phyloP scores from a whole-genome alignment of 106 monocot genomes.

The Dioscorea zingiberensis region DNA sequence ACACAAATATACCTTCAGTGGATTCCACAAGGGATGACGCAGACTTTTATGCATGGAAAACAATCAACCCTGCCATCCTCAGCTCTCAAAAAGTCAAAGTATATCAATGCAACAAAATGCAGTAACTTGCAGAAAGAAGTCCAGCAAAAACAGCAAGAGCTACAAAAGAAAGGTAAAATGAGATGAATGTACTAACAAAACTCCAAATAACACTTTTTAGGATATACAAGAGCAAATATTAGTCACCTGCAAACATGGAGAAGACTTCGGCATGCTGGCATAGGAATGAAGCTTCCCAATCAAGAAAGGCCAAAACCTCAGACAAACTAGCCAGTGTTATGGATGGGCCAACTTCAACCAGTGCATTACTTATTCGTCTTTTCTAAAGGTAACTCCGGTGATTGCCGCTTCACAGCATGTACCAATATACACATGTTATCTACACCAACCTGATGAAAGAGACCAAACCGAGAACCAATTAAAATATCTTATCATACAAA shows the following conservation, averaged over 20 bases:
- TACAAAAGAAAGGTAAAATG: slow-evolving; percentile 40
- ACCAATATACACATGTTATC: slow-evolving; percentile 99
- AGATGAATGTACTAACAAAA: too few species aligned
- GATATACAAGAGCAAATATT: too few species aligned
- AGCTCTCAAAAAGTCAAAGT: slow-evolving; percentile 62
- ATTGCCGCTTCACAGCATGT: slow-evolving; percentile 87
- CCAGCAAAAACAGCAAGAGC: slow-evolving; percentile 86
- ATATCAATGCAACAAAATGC: slow-evolving; percentile 79
- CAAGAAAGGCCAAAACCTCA: slow-evolving; percentile 90
- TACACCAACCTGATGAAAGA: slow-evolving; percentile 96
- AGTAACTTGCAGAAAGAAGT: slow-evolving; percentile 91
- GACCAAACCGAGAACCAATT: too few species aligned
- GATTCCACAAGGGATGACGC: too few species aligned
- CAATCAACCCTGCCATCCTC: slow-evolving; percentile 79
- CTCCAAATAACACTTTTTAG: too few species aligned
- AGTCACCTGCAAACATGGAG: slow-evolving; percentile 97
- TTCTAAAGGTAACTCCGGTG: slow-evolving; percentile 48
- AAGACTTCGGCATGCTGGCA: slow-evolving; percentile 94
- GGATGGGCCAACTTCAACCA: slow-evolving; percentile 95
- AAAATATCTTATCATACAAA: too few species aligned
- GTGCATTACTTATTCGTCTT: slow-evolving; percentile 65
- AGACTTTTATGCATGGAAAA: slow-evolving; percentile 69
- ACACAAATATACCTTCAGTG: too few species aligned
- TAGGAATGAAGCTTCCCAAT: slow-evolving; percentile 87
- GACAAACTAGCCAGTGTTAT: slow-evolving; percentile 89